Base-by-base conservation (phyloP, 2,329 filamentous ascomycete species). In the Hymenoscyphus repandus region DNA sequence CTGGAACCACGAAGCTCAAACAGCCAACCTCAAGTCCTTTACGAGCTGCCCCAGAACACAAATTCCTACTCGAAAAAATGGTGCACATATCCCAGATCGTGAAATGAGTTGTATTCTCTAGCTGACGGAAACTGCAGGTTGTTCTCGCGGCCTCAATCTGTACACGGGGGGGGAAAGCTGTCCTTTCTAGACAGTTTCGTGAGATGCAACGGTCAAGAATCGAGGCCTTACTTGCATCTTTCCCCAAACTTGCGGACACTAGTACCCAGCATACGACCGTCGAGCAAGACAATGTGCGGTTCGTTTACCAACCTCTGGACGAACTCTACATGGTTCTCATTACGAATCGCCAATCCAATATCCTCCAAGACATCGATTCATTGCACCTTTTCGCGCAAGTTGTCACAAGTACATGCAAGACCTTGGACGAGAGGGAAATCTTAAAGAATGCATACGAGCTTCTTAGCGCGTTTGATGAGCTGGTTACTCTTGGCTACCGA, bases 271-370 rank as follows among this genome's bases (percentile, higher is more conserved):
- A 99, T 72, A 99, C 93, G 27, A 99, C 89, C 5, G 91, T 97
- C 64, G 93, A 99, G 73, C 91, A 97, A 73, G 95, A 99, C 76
- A 97, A 96, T 75, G 93, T 99, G 66, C 92, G 93, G 74, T 99
- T 96, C 69, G 93, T 99, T 52, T 99, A 99, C 77, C 93, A 99
- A 71, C 95, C 93, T 54, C 80, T 99, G 58, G 95, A 99, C 74
- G 95, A 99, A 76, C 85, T 99, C 58, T 99, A 99, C 80, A 97
- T 99, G 83, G 92, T 99, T 60, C 83, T 99, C 66, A 97, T 99
- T 73, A 99, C 95, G 70, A 99, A 99, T 78, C 88, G 90, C 64
- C 93, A 97, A 77, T 97, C 92, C 71, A 99, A 99, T 74, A 99
- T 99, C 62, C 80, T 99, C 46, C 93, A 99, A 74, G 93, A 99